Percentiles rank a stretch among this genome's conserved stretches.
These are phyloP conservation scores for Sporobolomyces pararoseus DNA, from an alignment of 768 basidiomycete species.

Conservation along the genomic window DNA sequence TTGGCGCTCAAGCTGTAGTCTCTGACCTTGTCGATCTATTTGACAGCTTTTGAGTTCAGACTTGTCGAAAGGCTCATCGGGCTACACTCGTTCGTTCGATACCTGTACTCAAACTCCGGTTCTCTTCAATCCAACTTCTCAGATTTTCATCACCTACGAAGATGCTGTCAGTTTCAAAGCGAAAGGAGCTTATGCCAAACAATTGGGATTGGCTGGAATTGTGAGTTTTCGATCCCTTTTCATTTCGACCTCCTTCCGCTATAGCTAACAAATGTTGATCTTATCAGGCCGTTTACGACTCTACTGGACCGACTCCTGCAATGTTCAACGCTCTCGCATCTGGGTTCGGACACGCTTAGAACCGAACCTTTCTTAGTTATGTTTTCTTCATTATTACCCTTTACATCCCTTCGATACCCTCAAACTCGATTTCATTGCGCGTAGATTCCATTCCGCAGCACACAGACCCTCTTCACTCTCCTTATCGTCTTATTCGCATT, in stretches of 20 bases:
- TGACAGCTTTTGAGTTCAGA: constrained; percentile 17
- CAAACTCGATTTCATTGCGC: too few species aligned
- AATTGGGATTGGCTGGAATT: constrained; percentile 29
- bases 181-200: constrained; percentile 18
- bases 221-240: constrained; percentile 10
- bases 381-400: too few species aligned
- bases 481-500: too few species aligned
- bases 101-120: constrained; percentile 23
- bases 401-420: too few species aligned
- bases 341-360: constrained; percentile 1
- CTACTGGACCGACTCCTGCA: constrained; percentile 1
- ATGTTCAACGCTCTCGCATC: constrained; percentile 14
- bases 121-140: constrained; percentile 19
- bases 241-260: not conserved
- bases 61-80: constrained; percentile 9
- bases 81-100: constrained; percentile 28
- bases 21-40: too few species aligned
- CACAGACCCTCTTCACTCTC: too few species aligned
- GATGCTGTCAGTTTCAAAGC: constrained; percentile 8
- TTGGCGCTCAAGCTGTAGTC: too few species aligned
- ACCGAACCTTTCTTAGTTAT: too few species aligned
- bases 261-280: not conserved
- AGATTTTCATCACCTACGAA: constrained; percentile 24
- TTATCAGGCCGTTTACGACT: constrained; percentile 29
- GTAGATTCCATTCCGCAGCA: too few species aligned